Evolutionary conservation across 2,329 filamentous ascomycete species (phyloP).

Genomic region (Aspergillus latus): DNA sequence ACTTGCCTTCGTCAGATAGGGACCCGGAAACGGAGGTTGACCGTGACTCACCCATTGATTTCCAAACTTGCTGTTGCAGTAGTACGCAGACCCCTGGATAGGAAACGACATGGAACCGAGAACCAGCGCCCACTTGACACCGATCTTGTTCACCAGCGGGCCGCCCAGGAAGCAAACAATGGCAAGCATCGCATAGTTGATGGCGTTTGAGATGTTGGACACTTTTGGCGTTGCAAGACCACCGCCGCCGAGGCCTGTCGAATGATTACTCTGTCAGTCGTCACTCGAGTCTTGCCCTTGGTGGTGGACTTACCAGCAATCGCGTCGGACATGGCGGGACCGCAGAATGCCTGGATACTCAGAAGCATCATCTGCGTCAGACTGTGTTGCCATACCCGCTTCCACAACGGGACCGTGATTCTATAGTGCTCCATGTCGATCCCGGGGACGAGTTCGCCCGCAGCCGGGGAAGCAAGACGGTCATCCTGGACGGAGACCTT

Average conservation of each 20-base stretch:
- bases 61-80: constrained; percentile 52
- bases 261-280: neutral
- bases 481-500: neutral
- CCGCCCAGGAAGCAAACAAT: constrained; percentile 46
- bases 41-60: constrained; percentile 40
- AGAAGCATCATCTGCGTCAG: constrained; percentile 52
- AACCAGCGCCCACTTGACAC: constrained; percentile 49
- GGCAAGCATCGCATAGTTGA: constrained; percentile 31
- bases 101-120: constrained; percentile 46
- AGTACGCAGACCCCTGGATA: constrained; percentile 50
- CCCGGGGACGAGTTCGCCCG: neutral
- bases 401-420: constrained; percentile 40
- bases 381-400: constrained; percentile 48
- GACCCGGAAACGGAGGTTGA: neutral
- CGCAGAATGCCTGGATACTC: constrained; percentile 49
- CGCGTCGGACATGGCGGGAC: constrained; percentile 44
- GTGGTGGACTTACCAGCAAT: constrained; percentile 35
- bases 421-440: constrained; percentile 36
- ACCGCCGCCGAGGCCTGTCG: constrained; percentile 43
- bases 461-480: neutral
- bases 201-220: constrained; percentile 43
- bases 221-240: constrained; percentile 48
- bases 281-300: no score
- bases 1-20: constrained; percentile 19
- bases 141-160: constrained; percentile 49